These are phyloP conservation scores for Linderniella brevidens DNA, from an alignment of 257 asterid species.

Conservation along the genomic window DNA sequence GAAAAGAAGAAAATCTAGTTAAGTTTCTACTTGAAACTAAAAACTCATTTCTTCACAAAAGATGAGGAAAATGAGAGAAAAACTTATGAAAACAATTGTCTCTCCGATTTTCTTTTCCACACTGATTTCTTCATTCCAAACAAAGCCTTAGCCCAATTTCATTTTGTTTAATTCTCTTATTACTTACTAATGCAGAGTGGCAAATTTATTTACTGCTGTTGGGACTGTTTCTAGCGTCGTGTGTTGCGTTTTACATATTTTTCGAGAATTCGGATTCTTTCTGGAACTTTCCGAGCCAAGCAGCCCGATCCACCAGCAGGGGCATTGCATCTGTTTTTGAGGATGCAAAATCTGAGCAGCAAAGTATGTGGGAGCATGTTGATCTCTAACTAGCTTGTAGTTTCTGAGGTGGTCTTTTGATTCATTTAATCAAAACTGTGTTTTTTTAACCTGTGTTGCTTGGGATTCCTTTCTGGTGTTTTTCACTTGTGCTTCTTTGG, in stretches of 20 bases:
- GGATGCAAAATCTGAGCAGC: slow-evolving; percentile 33
- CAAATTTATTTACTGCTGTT: slow-evolving; percentile 66
- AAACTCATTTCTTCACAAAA: no score
- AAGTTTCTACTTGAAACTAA: no score
- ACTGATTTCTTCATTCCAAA: background rate
- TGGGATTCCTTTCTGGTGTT: no score
- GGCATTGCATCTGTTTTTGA: slow-evolving; percentile 29
- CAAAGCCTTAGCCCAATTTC: background rate
- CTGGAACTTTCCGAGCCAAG: slow-evolving; percentile 71
- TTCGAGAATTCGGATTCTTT: slow-evolving; percentile 81
- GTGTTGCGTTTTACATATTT: slow-evolving; percentile 52
- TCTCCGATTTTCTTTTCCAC: background rate
- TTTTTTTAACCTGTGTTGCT: no score
- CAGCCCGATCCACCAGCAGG: slow-evolving; percentile 25
- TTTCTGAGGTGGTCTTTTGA: slow-evolving; percentile 13
- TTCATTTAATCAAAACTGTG: no score
- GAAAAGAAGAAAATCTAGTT: no score
- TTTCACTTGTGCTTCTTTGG: no score
- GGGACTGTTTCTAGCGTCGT: slow-evolving; percentile 78
- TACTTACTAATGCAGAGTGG: slow-evolving; percentile 56
- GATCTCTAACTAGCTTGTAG: slow-evolving; percentile 27
- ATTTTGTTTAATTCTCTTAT: background rate
- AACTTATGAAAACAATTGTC: no score
- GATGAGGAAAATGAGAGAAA: no score
- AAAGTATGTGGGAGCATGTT: slow-evolving; percentile 15